Base-by-base conservation (phyloP, 257 asterid species). In the Phtheirospermum japonicum region DNA sequence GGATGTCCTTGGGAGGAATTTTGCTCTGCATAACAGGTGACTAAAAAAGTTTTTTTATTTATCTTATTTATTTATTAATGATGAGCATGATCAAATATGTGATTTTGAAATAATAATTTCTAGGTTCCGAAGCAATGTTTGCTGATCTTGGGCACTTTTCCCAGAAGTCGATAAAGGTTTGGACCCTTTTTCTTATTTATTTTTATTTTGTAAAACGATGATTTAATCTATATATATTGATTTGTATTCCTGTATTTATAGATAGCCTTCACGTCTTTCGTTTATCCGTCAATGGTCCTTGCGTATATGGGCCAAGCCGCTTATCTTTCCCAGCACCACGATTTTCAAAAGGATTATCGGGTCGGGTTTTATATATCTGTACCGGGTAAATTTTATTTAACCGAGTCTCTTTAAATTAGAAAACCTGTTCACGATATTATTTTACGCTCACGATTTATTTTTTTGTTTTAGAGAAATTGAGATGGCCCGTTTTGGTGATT, bases 241-340 rank as follows among this genome's bases (percentile, higher is more conserved):
- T 23, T 1, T 23, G 4, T 5, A 33, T 40, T 10, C 33, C 2
- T 57, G 59, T 4, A 43, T 64, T 64, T 75, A 74, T 78, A 89
- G 96, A 71, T 85, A 70, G 97, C 97, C 34, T 90, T 90, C 77
- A 83, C 96, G 6, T 68, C 76, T 13, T 23, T 87, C 57, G 92
- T 87, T 46, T 90, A 90, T 77, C 97, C 97, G 5, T 83, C 97
- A 0, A 74, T 90, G 34, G 57, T 87, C 77, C 94, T 90, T 14
- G 97, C 97, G 2, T 90, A 90, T 61, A 87, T 90, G 97, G 97
- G 97, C 32, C 97, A 90, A 76, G 95, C 97, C 17, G 97, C 97
- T 8, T 90, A 85, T 74, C 87, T 90, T 55, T 90, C 95, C 20
- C 76, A 59, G 74, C 89, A 90, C 71, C 97, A 90, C 28, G 60